Conservation (phyloP, 192 early-diverging fungal genomes). For the Geranomyces michiganensis region DNA sequence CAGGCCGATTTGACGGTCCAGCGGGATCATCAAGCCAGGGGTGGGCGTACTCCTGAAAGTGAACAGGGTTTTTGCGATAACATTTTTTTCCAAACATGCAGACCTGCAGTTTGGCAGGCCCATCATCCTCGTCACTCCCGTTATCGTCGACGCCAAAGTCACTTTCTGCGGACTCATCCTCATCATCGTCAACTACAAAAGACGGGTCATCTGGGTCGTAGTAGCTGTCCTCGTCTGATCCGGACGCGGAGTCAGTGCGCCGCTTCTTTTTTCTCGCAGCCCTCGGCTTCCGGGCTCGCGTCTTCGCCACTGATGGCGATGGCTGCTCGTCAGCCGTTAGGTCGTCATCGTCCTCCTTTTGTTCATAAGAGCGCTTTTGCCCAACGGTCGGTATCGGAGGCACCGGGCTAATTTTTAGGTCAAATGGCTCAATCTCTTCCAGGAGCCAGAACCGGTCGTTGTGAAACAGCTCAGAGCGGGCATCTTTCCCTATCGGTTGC, state of each 20-base stretch:
- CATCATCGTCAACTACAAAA: conserved; percentile 10
- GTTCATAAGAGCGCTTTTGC: neutral
- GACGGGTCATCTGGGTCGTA: neutral
- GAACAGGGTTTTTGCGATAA: conserved; percentile 39
- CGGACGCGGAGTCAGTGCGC: neutral
- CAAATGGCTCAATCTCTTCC: neutral
- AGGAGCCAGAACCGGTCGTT: neutral
- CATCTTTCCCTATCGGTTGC: neutral
- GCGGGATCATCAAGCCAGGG: conserved; percentile 36
- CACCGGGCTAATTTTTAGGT: neutral
- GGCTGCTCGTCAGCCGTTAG: neutral
- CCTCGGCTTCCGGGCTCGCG: neutral
- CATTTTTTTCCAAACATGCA: conserved; percentile 40
- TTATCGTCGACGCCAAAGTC: conserved; percentile 13
- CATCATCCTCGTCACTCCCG: conserved; percentile 12
- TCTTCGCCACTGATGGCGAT: neutral
- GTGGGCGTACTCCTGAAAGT: conserved; percentile 41
- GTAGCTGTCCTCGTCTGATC: neutral
- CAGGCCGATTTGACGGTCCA: neutral
- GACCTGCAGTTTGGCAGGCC: neutral
- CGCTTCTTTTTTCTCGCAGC: neutral
- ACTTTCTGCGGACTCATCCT: conserved; percentile 15
- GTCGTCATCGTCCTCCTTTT: neutral
- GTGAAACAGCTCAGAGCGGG: neutral
- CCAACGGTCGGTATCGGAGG: neutral